Evolutionary conservation across 2,329 filamentous ascomycete genomes (phyloP).

Genomic region (Xylaria arbuscula): DNA sequence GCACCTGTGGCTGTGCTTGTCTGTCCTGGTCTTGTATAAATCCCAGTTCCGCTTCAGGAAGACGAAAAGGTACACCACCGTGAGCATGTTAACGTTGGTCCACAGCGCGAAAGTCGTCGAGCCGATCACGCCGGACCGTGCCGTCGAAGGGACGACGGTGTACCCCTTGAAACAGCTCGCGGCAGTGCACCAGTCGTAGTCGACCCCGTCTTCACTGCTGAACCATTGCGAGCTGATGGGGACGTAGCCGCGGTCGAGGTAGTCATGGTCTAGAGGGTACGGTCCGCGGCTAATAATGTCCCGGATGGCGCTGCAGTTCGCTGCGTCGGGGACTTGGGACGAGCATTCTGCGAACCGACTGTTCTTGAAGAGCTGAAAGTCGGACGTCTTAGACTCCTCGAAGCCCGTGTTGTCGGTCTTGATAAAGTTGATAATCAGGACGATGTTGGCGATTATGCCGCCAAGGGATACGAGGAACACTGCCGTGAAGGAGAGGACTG

Average conservation of each 20-base stretch:
- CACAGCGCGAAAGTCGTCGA: not conserved
- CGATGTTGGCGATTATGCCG: not conserved
- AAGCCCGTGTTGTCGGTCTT: not conserved
- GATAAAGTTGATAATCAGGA: not conserved
- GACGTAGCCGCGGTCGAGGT: not conserved
- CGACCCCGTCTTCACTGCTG: not conserved
- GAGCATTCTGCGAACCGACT: not conserved
- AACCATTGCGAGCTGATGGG: not conserved
- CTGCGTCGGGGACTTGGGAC: not conserved
- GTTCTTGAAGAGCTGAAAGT: not conserved
- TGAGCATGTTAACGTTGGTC: not conserved
- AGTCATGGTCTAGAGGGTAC: not conserved
- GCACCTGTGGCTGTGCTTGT: too few species aligned
- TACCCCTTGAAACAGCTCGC: not conserved
- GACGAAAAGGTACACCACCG: not conserved
- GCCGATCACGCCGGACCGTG: not conserved
- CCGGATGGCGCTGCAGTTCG: not conserved
- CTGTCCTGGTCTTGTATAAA: not conserved
- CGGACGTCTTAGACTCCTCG: not conserved
- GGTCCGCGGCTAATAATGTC: not conserved
- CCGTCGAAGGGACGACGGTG: not conserved
- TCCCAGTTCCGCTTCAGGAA: conserved; percentile 1
- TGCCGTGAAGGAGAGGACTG: not conserved
- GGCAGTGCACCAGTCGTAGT: not conserved
- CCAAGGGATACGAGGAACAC: not conserved